Conservation (phyloP, 78 protist species). For the Dictyostelium purpureum region DNA sequence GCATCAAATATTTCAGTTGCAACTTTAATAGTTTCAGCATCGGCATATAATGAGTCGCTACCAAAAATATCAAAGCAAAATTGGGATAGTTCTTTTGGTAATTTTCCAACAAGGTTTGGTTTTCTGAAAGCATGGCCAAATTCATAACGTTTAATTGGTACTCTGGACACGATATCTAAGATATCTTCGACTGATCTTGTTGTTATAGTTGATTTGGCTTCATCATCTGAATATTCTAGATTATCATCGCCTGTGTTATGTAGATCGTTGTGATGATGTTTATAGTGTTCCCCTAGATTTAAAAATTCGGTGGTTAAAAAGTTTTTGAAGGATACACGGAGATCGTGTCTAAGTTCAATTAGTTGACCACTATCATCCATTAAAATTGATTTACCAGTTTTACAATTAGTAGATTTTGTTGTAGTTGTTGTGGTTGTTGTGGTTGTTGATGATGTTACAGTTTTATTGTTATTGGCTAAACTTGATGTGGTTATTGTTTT, state of each 20-base stretch:
- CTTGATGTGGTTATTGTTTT: neutral
- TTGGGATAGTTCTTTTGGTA: constrained; percentile 61
- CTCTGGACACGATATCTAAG: constrained; percentile 6
- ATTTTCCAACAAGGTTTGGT: constrained; percentile 50
- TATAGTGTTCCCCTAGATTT: constrained; percentile 4
- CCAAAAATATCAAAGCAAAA: constrained; percentile 70
- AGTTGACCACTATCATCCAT: constrained; percentile 75
- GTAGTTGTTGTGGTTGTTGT: neutral
- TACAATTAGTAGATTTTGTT: neutral
- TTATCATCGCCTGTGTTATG: neutral
- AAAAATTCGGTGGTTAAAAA: constrained; percentile 14
- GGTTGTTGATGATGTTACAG: neutral
- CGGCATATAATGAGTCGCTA: neutral
- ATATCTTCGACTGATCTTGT: constrained; percentile 14
- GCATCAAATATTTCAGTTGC: constrained; percentile 48
- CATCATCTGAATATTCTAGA: neutral
- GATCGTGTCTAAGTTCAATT: constrained; percentile 43
- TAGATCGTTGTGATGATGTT: constrained; percentile 9
- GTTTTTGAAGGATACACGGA: constrained; percentile 26
- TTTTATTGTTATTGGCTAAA: neutral
- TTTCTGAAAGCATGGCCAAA: constrained; percentile 32
- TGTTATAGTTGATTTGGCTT: neutral
- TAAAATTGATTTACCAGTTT: constrained; percentile 20
- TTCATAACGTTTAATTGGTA: constrained; percentile 57
- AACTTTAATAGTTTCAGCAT: constrained; percentile 54